Percentiles rank a stretch among this genome's conserved stretches.
Conservation (phyloP, 192 early-diverging fungal genomes). For the Phycomyces nitens region DNA sequence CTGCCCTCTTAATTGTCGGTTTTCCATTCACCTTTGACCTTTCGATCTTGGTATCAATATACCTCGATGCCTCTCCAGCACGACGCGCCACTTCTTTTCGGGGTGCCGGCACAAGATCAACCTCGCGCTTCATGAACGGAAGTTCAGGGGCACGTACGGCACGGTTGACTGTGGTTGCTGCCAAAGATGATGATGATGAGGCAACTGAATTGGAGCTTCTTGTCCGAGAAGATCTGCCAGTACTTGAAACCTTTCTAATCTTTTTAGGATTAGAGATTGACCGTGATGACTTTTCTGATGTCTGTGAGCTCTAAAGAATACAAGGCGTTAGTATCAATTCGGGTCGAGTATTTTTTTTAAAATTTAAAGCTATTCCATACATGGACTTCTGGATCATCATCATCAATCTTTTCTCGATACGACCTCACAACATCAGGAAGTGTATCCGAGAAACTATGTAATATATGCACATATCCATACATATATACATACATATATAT, state of each 20-base stretch:
- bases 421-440: background rate
- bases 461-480: background rate
- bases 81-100: background rate
- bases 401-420: background rate
- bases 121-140: background rate
- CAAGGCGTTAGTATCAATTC: too few species aligned
- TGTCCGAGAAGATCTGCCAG: too few species aligned
- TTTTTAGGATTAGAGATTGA: too few species aligned
- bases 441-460: background rate
- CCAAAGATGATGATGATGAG: too few species aligned
- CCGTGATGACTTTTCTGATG: too few species aligned
- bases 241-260: too few species aligned
- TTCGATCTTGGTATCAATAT: conserved; percentile 2
- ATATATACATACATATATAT: too few species aligned
- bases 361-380: background rate
- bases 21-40: conserved; percentile 12
- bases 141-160: background rate
- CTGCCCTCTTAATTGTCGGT: conserved; percentile 11
- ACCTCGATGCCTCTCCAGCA: conserved; percentile 6
- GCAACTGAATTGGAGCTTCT: too few species aligned
- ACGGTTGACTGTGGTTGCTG: background rate
- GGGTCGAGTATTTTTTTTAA: too few species aligned
- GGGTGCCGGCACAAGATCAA: background rate
- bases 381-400: background rate
- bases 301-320: too few species aligned